Evolutionary conservation across 2,329 filamentous ascomycete species (phyloP), one percentile per base, ranked within the genome.

Genomic region (Davidsoniella neocaledoniae): DNA sequence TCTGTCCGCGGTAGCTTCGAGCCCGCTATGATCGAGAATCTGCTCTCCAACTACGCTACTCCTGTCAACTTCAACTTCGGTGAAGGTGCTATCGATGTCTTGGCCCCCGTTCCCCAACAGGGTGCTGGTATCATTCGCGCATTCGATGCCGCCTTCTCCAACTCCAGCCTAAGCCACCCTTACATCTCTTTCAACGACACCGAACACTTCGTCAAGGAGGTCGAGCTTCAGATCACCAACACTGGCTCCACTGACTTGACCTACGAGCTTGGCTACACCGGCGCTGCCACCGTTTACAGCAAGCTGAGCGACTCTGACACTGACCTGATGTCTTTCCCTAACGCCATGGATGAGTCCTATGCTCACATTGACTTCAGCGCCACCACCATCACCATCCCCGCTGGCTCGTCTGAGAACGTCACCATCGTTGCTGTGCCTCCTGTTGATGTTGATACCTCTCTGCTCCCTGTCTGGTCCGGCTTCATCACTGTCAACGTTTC

Each of bases 171-270:
- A 17, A 71, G 69, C 56, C 69, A 67, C 8, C 72, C 72, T n/a
- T 74, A 70, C 59, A 61, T 82, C 12, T 69, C 73, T 3, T 79
- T 81, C 63, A 81, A 81, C 58, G 77, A 82, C 59, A 77, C 76
- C 0, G 72, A 74, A 55, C 59, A 80, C 64, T 71, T 77, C 54
- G 59, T 60, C 43, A 60, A 64, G 9, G 64, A 63, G 2, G 63
- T 69, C 41, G 68, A 69, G 54, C 77, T 81, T 58, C 69, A 65
- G 38, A 66, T 82, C 55, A 67, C 61, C 56, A 82, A 81, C 64
- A 64, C 65, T 4, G 73, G 71, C 43, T 60, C 60, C 14, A 63
- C 65, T 21, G 59, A 65, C 0, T 59, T 76, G 46, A 71, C 69
- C 5, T 79, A 77, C 60, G 63, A 65, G 6, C 62, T 81, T 9